phyloP scores from a whole-genome alignment of 129 eudicot genomes.

The Glebionis coronaria region DNA sequence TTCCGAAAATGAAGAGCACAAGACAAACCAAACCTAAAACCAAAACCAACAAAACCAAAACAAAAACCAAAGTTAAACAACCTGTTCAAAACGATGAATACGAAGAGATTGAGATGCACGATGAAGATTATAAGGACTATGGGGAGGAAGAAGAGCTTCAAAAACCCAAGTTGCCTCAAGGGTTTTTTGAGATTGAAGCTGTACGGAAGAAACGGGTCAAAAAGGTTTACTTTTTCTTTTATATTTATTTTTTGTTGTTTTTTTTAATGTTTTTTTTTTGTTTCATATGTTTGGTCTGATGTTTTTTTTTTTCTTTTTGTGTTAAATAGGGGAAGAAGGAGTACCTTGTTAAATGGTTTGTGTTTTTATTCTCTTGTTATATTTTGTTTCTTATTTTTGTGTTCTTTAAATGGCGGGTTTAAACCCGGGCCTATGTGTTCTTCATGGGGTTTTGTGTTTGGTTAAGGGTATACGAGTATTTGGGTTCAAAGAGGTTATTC shows the following conservation, averaged over 20 bases:
- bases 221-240: constrained; percentile 35
- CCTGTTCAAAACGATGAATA: constrained; percentile 15
- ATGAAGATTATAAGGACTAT: constrained; percentile 9
- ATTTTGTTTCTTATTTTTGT: not conserved
- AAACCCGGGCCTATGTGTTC: no score
- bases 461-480: no score
- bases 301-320: constrained; percentile 26
- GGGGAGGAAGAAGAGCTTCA: constrained; percentile 17
- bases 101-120: constrained; percentile 20
- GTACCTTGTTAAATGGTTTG: constrained; percentile 70
- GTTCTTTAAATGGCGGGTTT: not conserved
- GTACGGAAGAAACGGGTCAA: constrained; percentile 57
- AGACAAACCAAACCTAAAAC: not conserved
- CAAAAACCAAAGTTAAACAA: not conserved
- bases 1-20: no score
- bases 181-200: constrained; percentile 69
- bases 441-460: no score
- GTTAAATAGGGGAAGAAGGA: constrained; percentile 59
- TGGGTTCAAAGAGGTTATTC: no score
- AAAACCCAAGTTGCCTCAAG: constrained; percentile 65
- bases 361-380: not conserved
- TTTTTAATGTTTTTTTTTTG: not conserved
- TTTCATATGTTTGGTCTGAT: constrained; percentile 11
- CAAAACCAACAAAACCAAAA: not conserved
- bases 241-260: not conserved